A percentile compares a stretch with the other conserved stretches of the same genome.
These are phyloP conservation scores for Orychophragmus violaceus DNA, from an alignment of 345 rosid genomes.

Conservation along the genomic window DNA sequence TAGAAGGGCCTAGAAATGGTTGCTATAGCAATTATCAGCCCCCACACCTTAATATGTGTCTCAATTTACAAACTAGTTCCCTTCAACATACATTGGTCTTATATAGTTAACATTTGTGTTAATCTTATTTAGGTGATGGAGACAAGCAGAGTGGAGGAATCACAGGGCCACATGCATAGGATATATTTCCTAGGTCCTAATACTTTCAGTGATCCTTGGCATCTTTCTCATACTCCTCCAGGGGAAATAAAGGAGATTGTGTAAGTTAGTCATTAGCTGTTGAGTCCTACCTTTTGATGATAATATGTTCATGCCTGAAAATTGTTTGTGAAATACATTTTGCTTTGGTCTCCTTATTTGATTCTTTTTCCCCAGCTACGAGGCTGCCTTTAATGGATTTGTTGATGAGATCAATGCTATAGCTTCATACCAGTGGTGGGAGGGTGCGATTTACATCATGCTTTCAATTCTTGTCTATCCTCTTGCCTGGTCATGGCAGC, in stretches of 20 bases:
- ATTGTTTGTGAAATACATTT: background rate
- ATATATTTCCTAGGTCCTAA: conserved; percentile 90
- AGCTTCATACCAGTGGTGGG: conserved; percentile 98
- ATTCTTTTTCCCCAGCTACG: conserved; percentile 42
- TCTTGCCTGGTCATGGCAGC: conserved; percentile 91
- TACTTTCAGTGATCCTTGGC: conserved; percentile 90
- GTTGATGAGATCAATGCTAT: conserved; percentile 81
- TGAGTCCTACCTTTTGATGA: background rate
- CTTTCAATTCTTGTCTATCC: conserved; percentile 83
- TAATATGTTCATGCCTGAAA: background rate
- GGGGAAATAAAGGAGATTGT: conserved; percentile 76
- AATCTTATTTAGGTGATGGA: conserved; percentile 62
- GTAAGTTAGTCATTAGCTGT: conserved; percentile 51
- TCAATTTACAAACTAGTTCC: background rate
- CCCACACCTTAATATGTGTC: background rate
- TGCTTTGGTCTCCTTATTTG: conserved; percentile 1
- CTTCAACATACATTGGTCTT: no score
- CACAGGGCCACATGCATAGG: conserved; percentile 81
- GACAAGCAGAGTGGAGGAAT: conserved; percentile 81
- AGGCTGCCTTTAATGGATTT: conserved; percentile 82
- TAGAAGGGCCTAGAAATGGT: no score
- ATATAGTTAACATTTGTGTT: background rate
- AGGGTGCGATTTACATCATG: conserved; percentile 69
- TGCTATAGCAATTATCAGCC: background rate
- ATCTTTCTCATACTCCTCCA: conserved; percentile 74